Conservation (phyloP, 106 monocot genomes). For the Dendrobium chrysotoxum region DNA sequence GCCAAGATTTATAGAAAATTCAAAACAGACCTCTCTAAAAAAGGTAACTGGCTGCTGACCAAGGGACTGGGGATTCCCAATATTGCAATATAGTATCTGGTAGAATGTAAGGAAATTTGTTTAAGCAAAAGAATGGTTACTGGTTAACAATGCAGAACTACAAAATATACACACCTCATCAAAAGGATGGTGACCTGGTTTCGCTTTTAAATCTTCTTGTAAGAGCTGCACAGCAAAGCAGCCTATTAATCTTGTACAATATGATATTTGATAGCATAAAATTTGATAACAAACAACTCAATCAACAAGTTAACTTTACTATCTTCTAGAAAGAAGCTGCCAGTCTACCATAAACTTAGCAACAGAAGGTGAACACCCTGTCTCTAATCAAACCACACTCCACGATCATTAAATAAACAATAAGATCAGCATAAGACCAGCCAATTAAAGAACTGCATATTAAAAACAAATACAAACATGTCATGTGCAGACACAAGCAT, state of each 20-base stretch:
- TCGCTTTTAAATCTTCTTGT: conserved; percentile 64
- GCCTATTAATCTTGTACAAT: background rate
- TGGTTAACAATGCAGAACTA: background rate
- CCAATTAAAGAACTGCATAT: background rate
- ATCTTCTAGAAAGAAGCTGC: conserved; percentile 4
- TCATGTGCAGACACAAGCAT: background rate
- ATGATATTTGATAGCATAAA: background rate
- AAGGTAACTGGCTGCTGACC: conserved; percentile 85
- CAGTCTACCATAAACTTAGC: background rate
- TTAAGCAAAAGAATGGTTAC: background rate
- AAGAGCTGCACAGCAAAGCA: conserved; percentile 37
- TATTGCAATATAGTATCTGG: conserved; percentile 92
- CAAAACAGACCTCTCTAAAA: conserved; percentile 66
- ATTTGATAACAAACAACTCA: background rate
- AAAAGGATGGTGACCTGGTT: conserved; percentile 76
- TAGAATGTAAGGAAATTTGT: conserved; percentile 5
- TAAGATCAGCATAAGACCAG: background rate
- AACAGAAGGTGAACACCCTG: background rate
- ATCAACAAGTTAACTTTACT: background rate
- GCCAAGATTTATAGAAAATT: background rate
- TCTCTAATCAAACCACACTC: background rate
- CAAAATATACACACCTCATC: conserved; percentile 47
- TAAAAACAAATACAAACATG: background rate
- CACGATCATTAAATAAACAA: background rate
- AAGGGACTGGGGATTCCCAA: conserved; percentile 92